Evolutionary conservation across 768 basidiomycete species (phyloP), one percentile per base, ranked within the genome.

Genomic region (Collybia sp.): DNA sequence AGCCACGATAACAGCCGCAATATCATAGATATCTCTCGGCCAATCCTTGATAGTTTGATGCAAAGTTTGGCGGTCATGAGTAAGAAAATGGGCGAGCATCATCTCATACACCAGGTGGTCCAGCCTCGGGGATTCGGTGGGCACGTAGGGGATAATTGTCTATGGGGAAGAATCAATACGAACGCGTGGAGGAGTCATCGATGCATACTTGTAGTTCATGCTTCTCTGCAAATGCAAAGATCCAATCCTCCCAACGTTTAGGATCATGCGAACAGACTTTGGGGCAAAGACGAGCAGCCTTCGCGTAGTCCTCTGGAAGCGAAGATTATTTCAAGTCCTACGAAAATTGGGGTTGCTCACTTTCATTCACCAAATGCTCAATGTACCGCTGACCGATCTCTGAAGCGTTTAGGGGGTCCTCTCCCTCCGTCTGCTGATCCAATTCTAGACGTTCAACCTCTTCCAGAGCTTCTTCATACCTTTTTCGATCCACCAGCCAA

Each of bases 191-290:
- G 10, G 31, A 42, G 16, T 17, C n/a, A 9, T 9, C 37, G 3
- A 20, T 12, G 11, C 35, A 13, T 49, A 90, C 93, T 64, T 88
- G 82, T 12, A 97, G 67, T 47, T 92, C 83, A 18, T 79, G 75
- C 54, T 84, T 79, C 61, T 92, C 82, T 1, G 87, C 88, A 59
- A 95, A 98, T 12, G 79, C 69, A 56, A 96, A 95, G 57, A 97
- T 88, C 89, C 89, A 96, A 55, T 87, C 81, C 59, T 97, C 94
- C 96, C 96, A 99, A n/a, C 79, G 75, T 56, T 82, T 84, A 10
- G 75, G 65, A 54, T 95, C 80, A 37, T 80, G 80, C 3, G 79
- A 85, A 53, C 95, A 88, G 6, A 97, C 91, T 60, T 88, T 93
- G 0, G 91, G 85, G 54, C 83, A 85, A 18, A 96, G 65, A 8